Evolutionary conservation across 2,329 filamentous ascomycete genomes (phyloP), one percentile per base, ranked within the genome.

Genomic region (Venturia carpophila): DNA sequence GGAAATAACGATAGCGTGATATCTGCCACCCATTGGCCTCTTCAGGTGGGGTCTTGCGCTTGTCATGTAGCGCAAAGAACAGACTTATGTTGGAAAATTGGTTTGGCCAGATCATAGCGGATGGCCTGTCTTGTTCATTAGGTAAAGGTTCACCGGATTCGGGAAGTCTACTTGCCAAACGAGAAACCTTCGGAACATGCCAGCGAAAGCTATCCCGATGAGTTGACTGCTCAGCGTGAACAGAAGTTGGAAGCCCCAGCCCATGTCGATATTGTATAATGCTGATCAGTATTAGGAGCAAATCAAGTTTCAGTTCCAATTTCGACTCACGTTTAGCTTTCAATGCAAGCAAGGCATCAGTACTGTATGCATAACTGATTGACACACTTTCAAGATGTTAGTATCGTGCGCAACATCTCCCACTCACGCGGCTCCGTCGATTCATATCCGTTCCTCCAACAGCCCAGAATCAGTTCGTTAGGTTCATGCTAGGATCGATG

Each of bases 41-140:
- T 34, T 75, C 75, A 67, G 85, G 82, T 67, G 85, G 80, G 0
- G 82, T 79, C 41, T 76, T 73, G 17, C 78, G 78, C 69, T 83
- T 82, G 21, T 47, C 56, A 71, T 92, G 88, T 79, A 92, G 86
- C 67, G 87, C 86, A 69, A 87, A 87, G 78, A 91, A 87, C 43
- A 91, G 75, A 0, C 86, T 83, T 9, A 87, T 83, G 5, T 83
- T 83, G 64, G 88, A 86, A 34, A 91, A 78, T 63, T 84, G 88
- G 1, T 79, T 80, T 0, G 88, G 88, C 87, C 88, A 91, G 66
- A 91, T 89, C 86, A 91, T 89, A 11, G 87, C 84, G 0, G 87
- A 85, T 4, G 84, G 84, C 52, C 45, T 47, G 45, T 24, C 21
- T 17, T n/a, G 21, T 3, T 47, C 17, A n/a, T 47, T 24, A 47